Evolutionary conservation across 176 grass and related monocot species (phyloP).

Genomic region (Oryza rufipogon): DNA sequence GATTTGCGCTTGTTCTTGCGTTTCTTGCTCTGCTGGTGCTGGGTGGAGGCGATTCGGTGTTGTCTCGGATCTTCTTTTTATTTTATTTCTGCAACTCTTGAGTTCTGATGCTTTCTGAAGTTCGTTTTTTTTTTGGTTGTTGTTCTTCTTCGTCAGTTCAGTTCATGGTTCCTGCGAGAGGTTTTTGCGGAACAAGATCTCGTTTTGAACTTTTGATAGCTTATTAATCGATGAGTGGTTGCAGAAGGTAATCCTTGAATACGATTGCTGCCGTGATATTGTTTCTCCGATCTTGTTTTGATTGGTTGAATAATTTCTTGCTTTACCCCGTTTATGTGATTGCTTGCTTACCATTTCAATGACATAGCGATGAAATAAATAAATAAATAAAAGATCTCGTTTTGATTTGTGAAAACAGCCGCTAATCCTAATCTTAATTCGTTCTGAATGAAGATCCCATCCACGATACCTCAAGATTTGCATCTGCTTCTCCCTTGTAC

Average conservation of each 20-base stretch:
- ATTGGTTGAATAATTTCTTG: not conserved
- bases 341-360: not conserved
- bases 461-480: slow-evolving; percentile 40
- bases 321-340: not conserved
- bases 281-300: slow-evolving; percentile 12
- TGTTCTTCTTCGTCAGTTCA: not conserved
- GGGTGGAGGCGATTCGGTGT: slow-evolving; percentile 9
- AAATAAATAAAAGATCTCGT: slow-evolving; percentile 43
- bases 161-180: slow-evolving; percentile 3
- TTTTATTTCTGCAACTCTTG: not conserved
- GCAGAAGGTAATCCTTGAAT: slow-evolving; percentile 6
- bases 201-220: slow-evolving; percentile 11
- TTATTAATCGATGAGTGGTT: slow-evolving; percentile 1
- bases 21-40: slow-evolving; percentile 22
- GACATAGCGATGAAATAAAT: not conserved
- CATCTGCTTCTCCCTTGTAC: slow-evolving; percentile 39
- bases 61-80: slow-evolving; percentile 36
- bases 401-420: slow-evolving; percentile 50
- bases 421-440: slow-evolving; percentile 35
- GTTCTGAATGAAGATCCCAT: slow-evolving; percentile 5
- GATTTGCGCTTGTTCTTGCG: slow-evolving; percentile 1
- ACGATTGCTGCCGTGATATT: not conserved
- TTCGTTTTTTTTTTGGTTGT: not conserved
- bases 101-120: not conserved
- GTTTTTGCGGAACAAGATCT: slow-evolving; percentile 17